phyloP scores from a whole-genome alignment of 495 filamentous ascomycete species.

The Penicillium ucsense region DNA sequence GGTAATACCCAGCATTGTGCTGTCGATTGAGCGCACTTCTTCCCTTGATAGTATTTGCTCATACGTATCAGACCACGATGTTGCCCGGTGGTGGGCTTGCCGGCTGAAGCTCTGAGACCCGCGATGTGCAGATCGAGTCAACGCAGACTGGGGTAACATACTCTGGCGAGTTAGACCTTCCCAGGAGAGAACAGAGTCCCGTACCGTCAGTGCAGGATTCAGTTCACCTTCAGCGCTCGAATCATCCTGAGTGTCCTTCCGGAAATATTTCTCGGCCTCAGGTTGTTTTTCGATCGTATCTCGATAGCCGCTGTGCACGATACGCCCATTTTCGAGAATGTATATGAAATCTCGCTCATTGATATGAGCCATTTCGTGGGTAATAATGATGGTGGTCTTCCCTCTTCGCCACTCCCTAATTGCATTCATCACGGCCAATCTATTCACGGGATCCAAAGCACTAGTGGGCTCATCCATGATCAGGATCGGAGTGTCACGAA shows the following conservation, averaged over 20 bases:
- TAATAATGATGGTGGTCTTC: constrained; percentile 78
- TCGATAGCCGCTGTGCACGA: constrained; percentile 61
- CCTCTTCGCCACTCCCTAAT: constrained; percentile 60
- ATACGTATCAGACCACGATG: constrained; percentile 6
- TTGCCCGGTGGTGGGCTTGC: constrained; percentile 10
- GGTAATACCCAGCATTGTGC: not conserved
- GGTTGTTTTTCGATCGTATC: constrained; percentile 29
- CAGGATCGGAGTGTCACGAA: constrained; percentile 72
- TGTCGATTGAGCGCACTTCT: not conserved
- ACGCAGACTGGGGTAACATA: not conserved
- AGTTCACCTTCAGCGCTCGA: not conserved
- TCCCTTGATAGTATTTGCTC: not conserved
- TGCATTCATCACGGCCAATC: constrained; percentile 59
- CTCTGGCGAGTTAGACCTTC: constrained; percentile 1
- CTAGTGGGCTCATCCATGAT: constrained; percentile 81
- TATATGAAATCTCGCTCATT: constrained; percentile 66
- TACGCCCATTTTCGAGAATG: constrained; percentile 59
- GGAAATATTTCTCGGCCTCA: constrained; percentile 12
- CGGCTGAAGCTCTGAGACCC: constrained; percentile 3
- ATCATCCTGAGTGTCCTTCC: not conserved
- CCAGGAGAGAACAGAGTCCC: not conserved
- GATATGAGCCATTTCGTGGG: constrained; percentile 83
- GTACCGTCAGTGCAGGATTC: not conserved
- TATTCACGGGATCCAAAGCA: constrained; percentile 65
- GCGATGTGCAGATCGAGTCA: constrained; percentile 1